Conservation (phyloP, 306 rosid genomes). For the Vigna nakashimae region DNA sequence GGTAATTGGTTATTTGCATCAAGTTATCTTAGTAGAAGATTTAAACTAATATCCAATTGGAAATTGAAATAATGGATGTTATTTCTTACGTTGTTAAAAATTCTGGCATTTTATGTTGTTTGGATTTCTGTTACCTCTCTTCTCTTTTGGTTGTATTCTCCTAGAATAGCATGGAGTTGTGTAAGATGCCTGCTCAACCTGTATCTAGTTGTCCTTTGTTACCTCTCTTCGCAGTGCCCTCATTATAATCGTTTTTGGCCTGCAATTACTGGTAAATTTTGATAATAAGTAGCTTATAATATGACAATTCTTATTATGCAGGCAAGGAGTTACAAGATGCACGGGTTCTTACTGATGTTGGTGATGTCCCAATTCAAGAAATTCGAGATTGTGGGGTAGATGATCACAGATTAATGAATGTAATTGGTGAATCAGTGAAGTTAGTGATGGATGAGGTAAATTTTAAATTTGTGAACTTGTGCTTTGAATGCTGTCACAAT, state of each 20-base stretch:
- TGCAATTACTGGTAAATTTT: constrained; percentile 18
- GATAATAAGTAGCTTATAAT: constrained; percentile 33
- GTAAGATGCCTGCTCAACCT: constrained; percentile 6
- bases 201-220: background rate
- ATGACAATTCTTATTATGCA: constrained; percentile 42
- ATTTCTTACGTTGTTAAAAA: background rate
- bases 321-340: constrained; percentile 86
- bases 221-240: constrained; percentile 16
- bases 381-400: constrained; percentile 59
- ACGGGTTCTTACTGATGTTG: constrained; percentile 90
- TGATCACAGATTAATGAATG: constrained; percentile 90
- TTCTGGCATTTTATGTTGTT: constrained; percentile 15
- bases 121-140: constrained; percentile 14
- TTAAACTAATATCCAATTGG: background rate
- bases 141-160: constrained; percentile 15
- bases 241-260: background rate
- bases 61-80: constrained; percentile 13
- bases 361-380: constrained; percentile 97
- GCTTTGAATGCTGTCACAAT: constrained; percentile 1
- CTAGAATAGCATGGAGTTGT: background rate
- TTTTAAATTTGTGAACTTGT: constrained; percentile 26
- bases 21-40: background rate
- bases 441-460: constrained; percentile 93
- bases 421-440: constrained; percentile 90
- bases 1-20: background rate